A percentile compares a stretch with the other conserved stretches of the same genome.
Conservation (phyloP, 192 early-diverging fungal species). For the Mortierella hygrophila region DNA sequence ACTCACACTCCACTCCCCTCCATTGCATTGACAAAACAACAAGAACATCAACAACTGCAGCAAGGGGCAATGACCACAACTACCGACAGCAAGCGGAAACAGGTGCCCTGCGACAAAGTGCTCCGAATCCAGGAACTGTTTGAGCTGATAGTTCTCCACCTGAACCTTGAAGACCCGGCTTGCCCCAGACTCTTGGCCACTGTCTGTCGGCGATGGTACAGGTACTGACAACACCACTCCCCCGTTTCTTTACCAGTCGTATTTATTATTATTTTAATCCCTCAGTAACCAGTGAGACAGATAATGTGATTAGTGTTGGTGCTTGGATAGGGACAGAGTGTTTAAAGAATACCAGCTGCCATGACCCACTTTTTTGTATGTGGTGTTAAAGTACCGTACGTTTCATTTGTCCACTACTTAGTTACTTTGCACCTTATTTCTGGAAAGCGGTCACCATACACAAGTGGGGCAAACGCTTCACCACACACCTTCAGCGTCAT, state of each 20-base stretch:
- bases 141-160: neutral
- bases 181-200: neutral
- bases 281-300: too few species aligned
- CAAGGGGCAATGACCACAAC: neutral
- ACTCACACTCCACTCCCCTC: too few species aligned
- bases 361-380: neutral
- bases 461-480: neutral
- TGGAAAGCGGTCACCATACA: neutral
- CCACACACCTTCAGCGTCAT: neutral
- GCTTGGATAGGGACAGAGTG: neutral
- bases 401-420: neutral
- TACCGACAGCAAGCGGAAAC: neutral
- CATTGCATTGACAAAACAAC: too few species aligned
- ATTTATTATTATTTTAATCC: neutral
- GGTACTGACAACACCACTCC: neutral
- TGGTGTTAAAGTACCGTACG: neutral
- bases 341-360: neutral
- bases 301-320: too few species aligned
- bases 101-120: neutral
- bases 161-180: neutral
- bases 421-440: neutral
- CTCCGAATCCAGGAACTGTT: neutral
- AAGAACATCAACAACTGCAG: too few species aligned
- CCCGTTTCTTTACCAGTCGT: too few species aligned
- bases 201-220: neutral